Evolutionary conservation across 2,329 filamentous ascomycete species (phyloP).

Genomic region (Tolypocladium endophyticum): DNA sequence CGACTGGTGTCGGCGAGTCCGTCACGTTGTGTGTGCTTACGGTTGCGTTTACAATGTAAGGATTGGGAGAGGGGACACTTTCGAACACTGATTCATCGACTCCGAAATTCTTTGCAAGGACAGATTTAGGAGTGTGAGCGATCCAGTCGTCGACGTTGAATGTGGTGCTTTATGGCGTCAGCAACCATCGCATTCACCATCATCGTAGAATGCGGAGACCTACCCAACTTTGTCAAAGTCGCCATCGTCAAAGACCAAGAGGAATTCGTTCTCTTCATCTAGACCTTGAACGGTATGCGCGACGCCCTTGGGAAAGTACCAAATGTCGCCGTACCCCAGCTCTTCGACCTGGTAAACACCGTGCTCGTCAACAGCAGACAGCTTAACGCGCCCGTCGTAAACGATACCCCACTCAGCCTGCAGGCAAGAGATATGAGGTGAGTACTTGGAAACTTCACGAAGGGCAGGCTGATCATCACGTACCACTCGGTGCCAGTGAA

Average conservation of each 20-base stretch:
- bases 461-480: no score
- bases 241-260: constrained; percentile 56
- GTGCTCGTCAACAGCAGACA: constrained; percentile 53
- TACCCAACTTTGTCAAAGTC: constrained; percentile 54
- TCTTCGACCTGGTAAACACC: constrained; percentile 44
- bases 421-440: no score
- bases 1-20: constrained; percentile 28
- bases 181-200: no score
- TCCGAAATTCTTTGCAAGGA: constrained; percentile 61
- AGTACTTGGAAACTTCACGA: no score
- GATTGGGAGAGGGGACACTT: constrained; percentile 43
- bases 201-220: no score
- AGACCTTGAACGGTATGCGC: constrained; percentile 55
- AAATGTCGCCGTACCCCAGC: constrained; percentile 52
- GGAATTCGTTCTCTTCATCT: constrained; percentile 56
- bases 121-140: constrained; percentile 48
- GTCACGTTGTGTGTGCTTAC: constrained; percentile 31
- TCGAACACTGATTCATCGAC: constrained; percentile 49
- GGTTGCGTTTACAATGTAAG: constrained; percentile 51
- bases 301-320: constrained; percentile 58
- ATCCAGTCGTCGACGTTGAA: constrained; percentile 66
- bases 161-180: constrained; percentile 39
- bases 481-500: constrained; percentile 60
- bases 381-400: constrained; percentile 43
- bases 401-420: constrained; percentile 61